phyloP scores from a whole-genome alignment of 257 asterid species.

The Fraxinus quadrangulata region DNA sequence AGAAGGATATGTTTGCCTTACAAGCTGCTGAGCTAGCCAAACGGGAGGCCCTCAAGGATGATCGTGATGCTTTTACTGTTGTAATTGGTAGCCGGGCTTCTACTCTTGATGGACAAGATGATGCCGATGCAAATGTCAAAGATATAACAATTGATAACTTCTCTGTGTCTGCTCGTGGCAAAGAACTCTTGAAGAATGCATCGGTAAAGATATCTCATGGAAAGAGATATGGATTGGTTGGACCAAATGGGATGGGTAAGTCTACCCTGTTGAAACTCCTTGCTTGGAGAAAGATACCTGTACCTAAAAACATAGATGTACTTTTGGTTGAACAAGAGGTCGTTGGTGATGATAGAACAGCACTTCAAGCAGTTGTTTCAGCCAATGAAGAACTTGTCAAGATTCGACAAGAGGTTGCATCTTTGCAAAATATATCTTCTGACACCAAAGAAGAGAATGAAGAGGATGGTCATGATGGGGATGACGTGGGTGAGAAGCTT shows the following conservation, averaged over 20 bases:
- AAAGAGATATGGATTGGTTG: constrained; percentile 69
- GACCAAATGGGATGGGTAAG: constrained; percentile 80
- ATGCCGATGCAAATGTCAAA: constrained; percentile 74
- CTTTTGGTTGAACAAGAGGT: constrained; percentile 72
- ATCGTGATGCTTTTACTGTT: constrained; percentile 75
- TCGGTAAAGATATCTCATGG: constrained; percentile 69
- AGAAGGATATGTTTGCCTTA: constrained; percentile 54
- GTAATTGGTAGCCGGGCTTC: constrained; percentile 66
- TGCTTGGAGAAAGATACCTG: constrained; percentile 67
- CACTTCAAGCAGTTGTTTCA: constrained; percentile 65
- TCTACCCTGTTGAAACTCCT: constrained; percentile 67
- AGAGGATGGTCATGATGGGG: constrained; percentile 38
- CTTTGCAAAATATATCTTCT: constrained; percentile 42
- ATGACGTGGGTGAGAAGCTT: constrained; percentile 57
- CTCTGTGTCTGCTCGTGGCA: constrained; percentile 72
- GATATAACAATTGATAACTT: constrained; percentile 65
- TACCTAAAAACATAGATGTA: constrained; percentile 63
- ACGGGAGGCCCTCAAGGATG: constrained; percentile 64
- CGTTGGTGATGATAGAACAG: constrained; percentile 56
- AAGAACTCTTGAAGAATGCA: constrained; percentile 60
- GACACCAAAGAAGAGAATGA: constrained; percentile 36
- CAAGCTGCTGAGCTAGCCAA: constrained; percentile 58
- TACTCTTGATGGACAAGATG: constrained; percentile 64
- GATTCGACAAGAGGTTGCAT: constrained; percentile 57
- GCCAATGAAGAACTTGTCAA: constrained; percentile 67